phyloP scores from a whole-genome alignment of 2,329 filamentous ascomycete species.

The Ophiostoma perfectum region DNA sequence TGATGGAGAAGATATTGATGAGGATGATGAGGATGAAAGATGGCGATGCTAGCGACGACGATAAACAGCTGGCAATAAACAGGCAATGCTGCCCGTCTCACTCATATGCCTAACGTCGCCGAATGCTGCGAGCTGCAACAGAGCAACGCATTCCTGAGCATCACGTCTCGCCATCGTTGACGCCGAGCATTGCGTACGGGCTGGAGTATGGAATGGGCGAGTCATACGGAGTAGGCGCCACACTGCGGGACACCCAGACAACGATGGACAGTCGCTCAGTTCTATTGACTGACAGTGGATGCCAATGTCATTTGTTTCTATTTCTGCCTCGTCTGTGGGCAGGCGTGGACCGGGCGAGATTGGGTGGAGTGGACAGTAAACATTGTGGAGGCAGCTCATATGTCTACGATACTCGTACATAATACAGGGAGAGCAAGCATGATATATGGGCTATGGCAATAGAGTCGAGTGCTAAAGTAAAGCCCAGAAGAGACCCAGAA shows the following conservation, averaged over 20 bases:
- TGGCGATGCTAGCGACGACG: neutral
- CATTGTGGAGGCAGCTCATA: neutral
- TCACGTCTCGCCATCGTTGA: neutral
- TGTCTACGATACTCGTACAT: neutral
- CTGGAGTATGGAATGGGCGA: neutral
- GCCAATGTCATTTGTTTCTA: neutral
- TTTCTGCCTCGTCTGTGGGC: neutral
- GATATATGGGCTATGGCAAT: too few relatives aligned
- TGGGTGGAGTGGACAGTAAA: neutral
- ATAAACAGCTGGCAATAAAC: neutral
- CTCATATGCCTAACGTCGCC: neutral
- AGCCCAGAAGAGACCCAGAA: neutral
- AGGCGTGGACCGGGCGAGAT: neutral
- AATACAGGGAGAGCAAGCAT: neutral
- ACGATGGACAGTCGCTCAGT: too few relatives aligned
- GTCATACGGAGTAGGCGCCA: neutral
- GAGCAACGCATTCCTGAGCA: conserved; percentile 5
- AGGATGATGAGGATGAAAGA: neutral
- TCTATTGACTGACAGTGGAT: neutral
- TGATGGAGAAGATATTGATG: neutral
- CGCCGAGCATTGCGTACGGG: neutral
- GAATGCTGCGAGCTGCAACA: neutral
- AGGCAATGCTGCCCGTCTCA: neutral
- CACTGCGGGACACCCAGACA: too few relatives aligned
- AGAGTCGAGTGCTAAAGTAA: neutral